Evolutionary conservation across 2,329 filamentous ascomycete species (phyloP), one percentile per base, ranked within the genome.

Genomic region (Apiospora pterosperma): DNA sequence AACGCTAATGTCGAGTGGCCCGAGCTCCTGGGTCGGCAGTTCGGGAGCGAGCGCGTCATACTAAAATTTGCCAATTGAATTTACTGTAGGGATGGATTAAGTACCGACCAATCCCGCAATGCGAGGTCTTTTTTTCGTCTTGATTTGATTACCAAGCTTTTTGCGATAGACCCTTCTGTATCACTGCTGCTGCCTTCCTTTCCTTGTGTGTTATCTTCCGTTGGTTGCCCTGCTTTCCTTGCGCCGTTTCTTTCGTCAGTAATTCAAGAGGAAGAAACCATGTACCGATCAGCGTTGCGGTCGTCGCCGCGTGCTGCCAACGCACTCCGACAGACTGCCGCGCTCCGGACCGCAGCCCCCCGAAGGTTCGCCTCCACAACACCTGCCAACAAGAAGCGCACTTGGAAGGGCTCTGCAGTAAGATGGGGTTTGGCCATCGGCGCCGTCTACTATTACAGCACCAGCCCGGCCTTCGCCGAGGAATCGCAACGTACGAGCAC

Each of bases 401-500:
- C 89, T 76, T 97, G 92, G 92, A 97, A 94, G 85, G 90, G 88
- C 76, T 84, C 88, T 62, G 84, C 84, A 4, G 76, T 87, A 72
- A 86, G 95, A 81, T 90, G 93, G 87, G 92, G 88, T 69, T 75
- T 96, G 64, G 94, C 92, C 0, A 84, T 82, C 65, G 92, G 85
- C 23, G 88, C 90, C 58, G 81, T 98, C 61, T 99, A 98, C 81
- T 97, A 92, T 79, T 99, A 98, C 79, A 97, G 93, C 82, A 97
- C 93, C 8, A 95, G 90, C 73, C 86, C 89, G 63, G 83, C 93
- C 25, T 98, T 98, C 77, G 92, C 93, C 19, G 92, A 97, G 72
- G 90, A 96, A 77, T 86, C 89, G 39, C 79, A 85, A 71, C 85
- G 93, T 97, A 85, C 70, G 90, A 79, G 69, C 68, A 65, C 52